A percentile compares a stretch with the other conserved stretches of the same genome.
Evolutionary conservation across 2,329 filamentous ascomycete genomes (phyloP).

Genomic region (Pseudocercospora musae): DNA sequence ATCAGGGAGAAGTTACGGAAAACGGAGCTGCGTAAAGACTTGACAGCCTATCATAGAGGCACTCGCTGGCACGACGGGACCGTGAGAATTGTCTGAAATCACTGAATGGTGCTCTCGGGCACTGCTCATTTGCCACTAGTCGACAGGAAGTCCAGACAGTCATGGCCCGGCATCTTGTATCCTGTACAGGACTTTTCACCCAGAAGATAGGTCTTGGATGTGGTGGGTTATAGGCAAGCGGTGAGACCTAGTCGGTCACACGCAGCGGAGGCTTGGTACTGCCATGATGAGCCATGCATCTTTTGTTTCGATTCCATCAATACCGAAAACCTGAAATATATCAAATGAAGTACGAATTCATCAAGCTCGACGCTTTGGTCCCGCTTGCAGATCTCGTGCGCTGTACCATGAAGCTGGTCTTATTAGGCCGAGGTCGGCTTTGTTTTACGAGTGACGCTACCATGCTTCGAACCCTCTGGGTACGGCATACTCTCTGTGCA

Average conservation of each 20-base stretch:
- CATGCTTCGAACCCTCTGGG: background rate
- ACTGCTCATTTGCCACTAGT: background rate
- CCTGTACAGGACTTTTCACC: background rate
- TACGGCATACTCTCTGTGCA: background rate
- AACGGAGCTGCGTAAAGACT: conserved; percentile 15
- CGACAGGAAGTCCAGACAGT: background rate
- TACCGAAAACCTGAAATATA: background rate
- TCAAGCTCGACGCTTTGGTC: background rate
- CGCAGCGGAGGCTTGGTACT: conserved; percentile 1
- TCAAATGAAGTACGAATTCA: background rate
- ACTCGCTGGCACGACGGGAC: background rate
- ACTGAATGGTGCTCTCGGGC: background rate
- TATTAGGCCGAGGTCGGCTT: conserved; percentile 2
- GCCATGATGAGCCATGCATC: background rate
- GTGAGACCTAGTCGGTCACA: conserved; percentile 3
- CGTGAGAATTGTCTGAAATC: background rate
- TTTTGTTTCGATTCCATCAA: conserved; percentile 1
- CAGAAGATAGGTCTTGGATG: background rate
- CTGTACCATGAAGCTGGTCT: background rate
- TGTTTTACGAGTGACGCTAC: background rate
- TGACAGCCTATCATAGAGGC: background rate
- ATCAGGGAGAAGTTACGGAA: conserved; percentile 13
- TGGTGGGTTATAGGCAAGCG: background rate
- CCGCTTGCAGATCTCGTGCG: background rate
- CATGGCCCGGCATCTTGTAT: background rate